phyloP scores from a whole-genome alignment of 495 filamentous ascomycete species.

The Annulohypoxylon stygium region DNA sequence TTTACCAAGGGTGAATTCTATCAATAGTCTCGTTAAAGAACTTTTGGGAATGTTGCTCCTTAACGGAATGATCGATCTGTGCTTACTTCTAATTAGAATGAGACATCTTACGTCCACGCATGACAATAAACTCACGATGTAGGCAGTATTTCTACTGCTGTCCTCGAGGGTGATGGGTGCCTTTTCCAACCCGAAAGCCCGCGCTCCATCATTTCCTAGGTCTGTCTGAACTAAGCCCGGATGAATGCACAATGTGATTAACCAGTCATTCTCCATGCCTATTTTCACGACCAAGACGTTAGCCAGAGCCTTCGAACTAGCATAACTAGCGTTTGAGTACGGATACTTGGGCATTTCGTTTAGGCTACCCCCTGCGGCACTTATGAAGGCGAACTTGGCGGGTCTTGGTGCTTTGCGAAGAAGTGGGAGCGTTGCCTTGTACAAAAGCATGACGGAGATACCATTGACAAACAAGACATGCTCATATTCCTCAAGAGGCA shows the following conservation, averaged over 20 bases:
- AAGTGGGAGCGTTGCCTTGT: no score
- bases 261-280: background rate
- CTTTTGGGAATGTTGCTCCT: background rate
- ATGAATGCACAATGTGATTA: background rate
- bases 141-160: background rate
- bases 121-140: background rate
- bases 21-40: slow-evolving; percentile 15
- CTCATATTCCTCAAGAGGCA: no score
- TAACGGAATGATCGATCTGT: slow-evolving; percentile 1
- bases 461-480: no score
- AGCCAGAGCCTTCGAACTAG: no score
- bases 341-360: no score
- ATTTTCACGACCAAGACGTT: background rate
- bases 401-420: no score
- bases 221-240: slow-evolving; percentile 1
- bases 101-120: no score
- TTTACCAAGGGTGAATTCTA: background rate
- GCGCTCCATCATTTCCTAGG: background rate
- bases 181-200: background rate
- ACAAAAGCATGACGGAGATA: no score
- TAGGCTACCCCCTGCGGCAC: no score
- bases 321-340: no score
- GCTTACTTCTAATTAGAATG: no score
- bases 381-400: no score
- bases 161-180: background rate